phyloP scores from a whole-genome alignment of 257 asterid genomes.

The Solanum virginianum region DNA sequence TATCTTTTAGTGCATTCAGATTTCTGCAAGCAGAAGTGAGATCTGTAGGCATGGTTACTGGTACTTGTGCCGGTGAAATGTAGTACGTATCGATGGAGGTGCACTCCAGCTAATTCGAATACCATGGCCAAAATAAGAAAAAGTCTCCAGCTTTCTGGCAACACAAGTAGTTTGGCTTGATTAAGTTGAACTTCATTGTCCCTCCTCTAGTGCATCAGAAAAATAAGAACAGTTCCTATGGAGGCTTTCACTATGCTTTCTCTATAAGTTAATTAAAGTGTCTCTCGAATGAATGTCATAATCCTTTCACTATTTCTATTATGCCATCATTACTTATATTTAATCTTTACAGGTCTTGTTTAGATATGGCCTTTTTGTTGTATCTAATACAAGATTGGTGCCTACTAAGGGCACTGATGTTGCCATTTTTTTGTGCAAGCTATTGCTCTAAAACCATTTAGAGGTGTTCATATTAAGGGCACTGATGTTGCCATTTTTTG shows the following conservation, averaged over 20 bases:
- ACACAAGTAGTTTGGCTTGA: background rate
- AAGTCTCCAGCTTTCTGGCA: background rate
- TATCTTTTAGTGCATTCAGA: background rate
- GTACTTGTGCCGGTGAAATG: background rate
- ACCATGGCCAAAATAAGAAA: background rate
- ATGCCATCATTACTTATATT: background rate
- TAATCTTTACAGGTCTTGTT: background rate
- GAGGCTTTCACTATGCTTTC: background rate
- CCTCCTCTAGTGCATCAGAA: background rate
- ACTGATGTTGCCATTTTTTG: slow-evolving; percentile 4
- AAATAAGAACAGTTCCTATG: background rate
- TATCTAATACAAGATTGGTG: background rate
- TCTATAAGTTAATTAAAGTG: background rate
- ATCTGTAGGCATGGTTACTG: background rate
- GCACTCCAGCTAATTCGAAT: background rate
- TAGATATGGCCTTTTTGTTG: background rate
- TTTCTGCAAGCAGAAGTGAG: background rate
- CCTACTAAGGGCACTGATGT: background rate
- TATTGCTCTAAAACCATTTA: slow-evolving; percentile 63
- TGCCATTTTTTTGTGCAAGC: slow-evolving; percentile 44
- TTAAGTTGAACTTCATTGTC: background rate
- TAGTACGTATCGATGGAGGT: background rate
- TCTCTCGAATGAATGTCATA: background rate
- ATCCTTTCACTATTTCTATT: background rate
- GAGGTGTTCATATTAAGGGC: slow-evolving; percentile 42